A percentile compares a stretch with the other conserved stretches of the same genome.
Evolutionary conservation across 2,329 filamentous ascomycete species (phyloP).

Genomic region (Juglanconis oblonga): DNA sequence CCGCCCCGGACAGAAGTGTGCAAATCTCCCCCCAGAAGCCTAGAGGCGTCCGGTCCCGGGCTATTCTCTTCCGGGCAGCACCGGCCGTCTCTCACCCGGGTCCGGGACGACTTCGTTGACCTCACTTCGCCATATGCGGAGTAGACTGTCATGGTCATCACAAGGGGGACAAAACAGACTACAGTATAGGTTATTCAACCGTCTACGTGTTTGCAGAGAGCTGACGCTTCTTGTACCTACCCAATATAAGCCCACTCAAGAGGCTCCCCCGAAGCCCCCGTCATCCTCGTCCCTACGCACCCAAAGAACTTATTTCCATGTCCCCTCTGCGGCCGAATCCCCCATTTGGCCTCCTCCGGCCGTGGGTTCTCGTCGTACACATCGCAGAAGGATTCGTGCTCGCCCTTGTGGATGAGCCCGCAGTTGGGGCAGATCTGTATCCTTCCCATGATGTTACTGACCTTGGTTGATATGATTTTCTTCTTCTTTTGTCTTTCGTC

Average conservation of each 20-base stretch:
- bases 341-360: neutral
- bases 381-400: constrained; percentile 1
- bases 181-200: too few species aligned
- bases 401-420: constrained; percentile 2
- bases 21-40: neutral
- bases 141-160: too few species aligned
- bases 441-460: neutral
- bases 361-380: neutral
- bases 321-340: neutral
- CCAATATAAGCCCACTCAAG: neutral
- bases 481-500: neutral
- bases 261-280: neutral
- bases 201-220: too few species aligned
- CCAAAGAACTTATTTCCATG: neutral
- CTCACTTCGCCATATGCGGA: neutral
- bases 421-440: constrained; percentile 2
- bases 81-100: neutral
- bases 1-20: neutral
- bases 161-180: too few species aligned
- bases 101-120: neutral
- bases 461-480: neutral
- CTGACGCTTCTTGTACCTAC: neutral
- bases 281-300: neutral
- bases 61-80: neutral
- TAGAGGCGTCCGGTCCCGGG: neutral